Base-by-base conservation (phyloP, 495 filamentous ascomycete genomes). In the Podospora comata region DNA sequence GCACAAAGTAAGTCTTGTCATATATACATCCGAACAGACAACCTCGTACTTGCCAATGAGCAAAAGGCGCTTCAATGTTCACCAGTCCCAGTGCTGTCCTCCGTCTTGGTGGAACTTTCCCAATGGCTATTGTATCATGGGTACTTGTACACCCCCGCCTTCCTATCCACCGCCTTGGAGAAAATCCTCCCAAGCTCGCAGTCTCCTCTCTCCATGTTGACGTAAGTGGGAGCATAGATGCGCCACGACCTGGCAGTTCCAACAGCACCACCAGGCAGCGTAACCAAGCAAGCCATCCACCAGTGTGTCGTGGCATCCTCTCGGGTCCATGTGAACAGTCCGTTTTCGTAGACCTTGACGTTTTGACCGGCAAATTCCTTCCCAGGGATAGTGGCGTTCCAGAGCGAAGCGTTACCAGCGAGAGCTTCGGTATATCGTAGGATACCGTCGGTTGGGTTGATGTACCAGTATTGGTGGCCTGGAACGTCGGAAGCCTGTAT, bases 381-480 rank as follows among this genome's bases (percentile, higher is more conserved):
- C 15, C n/a, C 57, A 6, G 64, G 59, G 20, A 63, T 53, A 1
- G 68, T 70, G 16, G 64, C n/a, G 13, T 66, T 66, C 68, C 58
- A 66, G n/a, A 19, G n/a, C 39, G 67, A 56, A 15, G 30, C 56
- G 32, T 65, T 65, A 7, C 4, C 4, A 19, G 63, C 23, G 2
- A 62, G 30, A 20, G 57, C 66, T 1, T 34, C 26, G n/a, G 65
- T 71, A n/a, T 65, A 71, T 28, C 7, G 9, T 27, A 71, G 23
- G 11, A 34, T 11, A 0, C 69, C 69, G 30, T 68, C 66, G 0
- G 19, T n/a, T 1, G 69, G 62, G 34, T 71, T 54, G 7, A 71
- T 34, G 13, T 68, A 71, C 69, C 69, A 71, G 11, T 63, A 71
- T 15, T 71, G 69, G 2, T 60, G 56, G 4, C 69, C 69, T 0